Percentiles rank a stretch among this genome's conserved stretches.
These are phyloP conservation scores for Erythrophleum fordii DNA, from an alignment of 306 rosid species.

Conservation along the genomic window DNA sequence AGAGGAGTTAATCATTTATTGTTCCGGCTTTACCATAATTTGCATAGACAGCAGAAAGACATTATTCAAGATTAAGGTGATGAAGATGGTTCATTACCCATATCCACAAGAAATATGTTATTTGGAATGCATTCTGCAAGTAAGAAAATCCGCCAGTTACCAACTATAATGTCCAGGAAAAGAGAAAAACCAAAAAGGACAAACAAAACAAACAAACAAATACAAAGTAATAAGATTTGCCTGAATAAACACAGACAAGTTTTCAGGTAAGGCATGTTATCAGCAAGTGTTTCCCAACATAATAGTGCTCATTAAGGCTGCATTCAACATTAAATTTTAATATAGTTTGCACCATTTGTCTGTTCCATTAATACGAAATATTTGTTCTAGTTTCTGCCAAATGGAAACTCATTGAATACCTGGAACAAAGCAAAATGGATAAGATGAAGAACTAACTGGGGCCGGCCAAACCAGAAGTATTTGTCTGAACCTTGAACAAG, in stretches of 20 bases:
- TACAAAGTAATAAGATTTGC: conserved; percentile 38
- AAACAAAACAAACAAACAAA: no score
- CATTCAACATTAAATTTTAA: neutral
- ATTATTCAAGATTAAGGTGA: conserved; percentile 16
- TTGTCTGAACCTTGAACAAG: conserved; percentile 89
- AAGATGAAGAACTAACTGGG: conserved; percentile 85
- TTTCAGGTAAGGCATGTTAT: conserved; percentile 14
- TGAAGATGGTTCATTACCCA: conserved; percentile 63
- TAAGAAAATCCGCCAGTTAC: conserved; percentile 36
- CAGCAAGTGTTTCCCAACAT: neutral
- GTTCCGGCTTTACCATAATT: conserved; percentile 8
- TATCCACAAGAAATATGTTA: conserved; percentile 87
- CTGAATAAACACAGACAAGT: neutral
- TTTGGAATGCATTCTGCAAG: conserved; percentile 95
- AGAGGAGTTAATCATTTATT: conserved; percentile 24
- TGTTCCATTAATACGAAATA: conserved; percentile 6
- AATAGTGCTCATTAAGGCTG: conserved; percentile 12
- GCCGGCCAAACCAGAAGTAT: conserved; percentile 93
- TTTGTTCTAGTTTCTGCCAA: neutral
- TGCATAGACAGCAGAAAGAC: neutral
- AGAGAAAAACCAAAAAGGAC: no score
- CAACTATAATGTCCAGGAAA: neutral
- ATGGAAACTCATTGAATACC: conserved; percentile 57
- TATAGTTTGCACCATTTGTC: neutral
- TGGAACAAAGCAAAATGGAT: conserved; percentile 95